phyloP scores from a whole-genome alignment of 1,139 yeast species.

The Meyerozyma athensensis region DNA sequence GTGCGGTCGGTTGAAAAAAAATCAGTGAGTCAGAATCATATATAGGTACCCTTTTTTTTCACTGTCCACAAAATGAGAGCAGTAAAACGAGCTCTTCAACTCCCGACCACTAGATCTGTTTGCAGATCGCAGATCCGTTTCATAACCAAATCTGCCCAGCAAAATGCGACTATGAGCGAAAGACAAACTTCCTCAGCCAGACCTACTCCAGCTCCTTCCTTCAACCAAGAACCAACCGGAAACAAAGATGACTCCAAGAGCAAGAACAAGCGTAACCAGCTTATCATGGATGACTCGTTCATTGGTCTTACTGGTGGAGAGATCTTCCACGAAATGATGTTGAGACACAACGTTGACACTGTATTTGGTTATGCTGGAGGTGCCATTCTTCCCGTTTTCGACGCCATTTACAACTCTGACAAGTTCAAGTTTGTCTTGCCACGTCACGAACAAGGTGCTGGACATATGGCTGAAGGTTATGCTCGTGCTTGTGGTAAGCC shows the following conservation, averaged over 20 bases:
- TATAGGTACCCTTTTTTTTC: too few relatives aligned
- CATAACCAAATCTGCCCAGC: conserved; percentile 29
- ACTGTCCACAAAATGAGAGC: conserved; percentile 1
- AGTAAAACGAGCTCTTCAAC: background rate
- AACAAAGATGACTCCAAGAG: conserved; percentile 9
- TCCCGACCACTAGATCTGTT: conserved; percentile 11
- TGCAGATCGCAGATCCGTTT: conserved; percentile 19
- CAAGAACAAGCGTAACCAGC: conserved; percentile 10
- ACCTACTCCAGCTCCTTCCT: conserved; percentile 37
- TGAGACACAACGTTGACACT: conserved; percentile 91
- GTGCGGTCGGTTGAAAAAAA: conserved; percentile 2
- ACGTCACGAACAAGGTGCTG: conserved; percentile 98
- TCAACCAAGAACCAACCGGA: conserved; percentile 22
- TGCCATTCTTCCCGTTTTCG: conserved; percentile 95
- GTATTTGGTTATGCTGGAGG: conserved; percentile 97
- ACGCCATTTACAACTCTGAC: conserved; percentile 90
- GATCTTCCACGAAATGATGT: conserved; percentile 98
- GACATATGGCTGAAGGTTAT: conserved; percentile 99
- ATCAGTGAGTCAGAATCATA: conserved; percentile 1
- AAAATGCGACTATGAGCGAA: conserved; percentile 30
- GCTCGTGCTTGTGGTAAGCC: conserved; percentile 95
- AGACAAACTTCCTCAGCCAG: conserved; percentile 6
- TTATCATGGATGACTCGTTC: conserved; percentile 71
- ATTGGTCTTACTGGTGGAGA: conserved; percentile 97
- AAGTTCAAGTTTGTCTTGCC: conserved; percentile 89